Conservation (phyloP, 164 flowering plant genomes). For the Aristolochia californica region DNA sequence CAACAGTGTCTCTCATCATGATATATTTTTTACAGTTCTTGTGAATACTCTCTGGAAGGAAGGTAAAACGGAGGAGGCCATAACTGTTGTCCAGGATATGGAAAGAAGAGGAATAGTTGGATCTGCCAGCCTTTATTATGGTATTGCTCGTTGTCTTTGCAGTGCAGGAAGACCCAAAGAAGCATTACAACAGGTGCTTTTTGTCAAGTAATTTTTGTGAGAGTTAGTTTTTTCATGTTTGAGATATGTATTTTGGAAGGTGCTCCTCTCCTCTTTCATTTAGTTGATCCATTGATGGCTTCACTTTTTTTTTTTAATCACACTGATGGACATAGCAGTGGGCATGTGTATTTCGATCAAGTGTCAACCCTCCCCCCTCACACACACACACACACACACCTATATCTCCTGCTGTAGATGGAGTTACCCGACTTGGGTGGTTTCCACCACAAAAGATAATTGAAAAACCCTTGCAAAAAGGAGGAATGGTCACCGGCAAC, state of each 20-base stretch:
- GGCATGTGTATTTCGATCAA: no score
- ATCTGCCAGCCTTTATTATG: constrained; percentile 87
- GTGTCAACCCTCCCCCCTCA: no score
- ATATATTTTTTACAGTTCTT: constrained; percentile 45
- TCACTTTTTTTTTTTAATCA: no score
- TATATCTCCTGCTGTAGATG: no score
- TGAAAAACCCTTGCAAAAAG: no score
- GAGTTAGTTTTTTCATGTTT: neutral
- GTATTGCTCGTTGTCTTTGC: constrained; percentile 93
- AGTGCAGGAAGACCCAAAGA: constrained; percentile 81
- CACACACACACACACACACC: no score
- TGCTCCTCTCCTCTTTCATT: no score
- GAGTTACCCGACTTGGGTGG: no score
- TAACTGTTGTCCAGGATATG: constrained; percentile 60
- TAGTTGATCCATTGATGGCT: no score
- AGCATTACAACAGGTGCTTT: constrained; percentile 58
- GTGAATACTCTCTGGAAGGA: constrained; percentile 79
- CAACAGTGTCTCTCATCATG: neutral
- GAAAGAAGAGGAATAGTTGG: constrained; percentile 88
- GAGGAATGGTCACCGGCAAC: no score
- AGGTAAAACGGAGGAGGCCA: constrained; percentile 79
- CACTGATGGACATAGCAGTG: no score
- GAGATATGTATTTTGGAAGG: neutral
- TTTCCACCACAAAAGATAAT: no score
- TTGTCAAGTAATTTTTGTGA: neutral